Evolutionary conservation across 306 rosid species (phyloP).

Genomic region (Medicago arabica): DNA sequence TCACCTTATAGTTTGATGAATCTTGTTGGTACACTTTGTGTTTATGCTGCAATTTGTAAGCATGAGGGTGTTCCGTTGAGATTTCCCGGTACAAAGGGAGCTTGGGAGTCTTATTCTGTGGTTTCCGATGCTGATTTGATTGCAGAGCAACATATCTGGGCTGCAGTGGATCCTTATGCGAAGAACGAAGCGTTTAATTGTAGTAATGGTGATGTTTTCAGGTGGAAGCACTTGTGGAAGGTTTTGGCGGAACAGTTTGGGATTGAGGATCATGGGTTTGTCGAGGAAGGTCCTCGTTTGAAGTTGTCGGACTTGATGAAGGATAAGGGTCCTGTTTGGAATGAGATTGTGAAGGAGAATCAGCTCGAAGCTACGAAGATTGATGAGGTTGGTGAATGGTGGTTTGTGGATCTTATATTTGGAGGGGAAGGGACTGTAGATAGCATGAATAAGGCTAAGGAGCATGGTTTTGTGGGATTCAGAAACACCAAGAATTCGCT

Average conservation of each 20-base stretch:
- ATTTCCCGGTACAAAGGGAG: slow-evolving; percentile 61
- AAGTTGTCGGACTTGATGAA: slow-evolving; percentile 57
- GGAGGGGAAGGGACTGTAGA: slow-evolving; percentile 19
- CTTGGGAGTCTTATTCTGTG: slow-evolving; percentile 55
- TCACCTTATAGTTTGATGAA: slow-evolving; percentile 81
- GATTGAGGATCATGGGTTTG: slow-evolving; percentile 68
- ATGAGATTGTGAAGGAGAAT: slow-evolving; percentile 68
- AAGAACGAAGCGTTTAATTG: slow-evolving; percentile 67
- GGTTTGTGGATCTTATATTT: slow-evolving; percentile 49
- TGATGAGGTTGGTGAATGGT: slow-evolving; percentile 65
- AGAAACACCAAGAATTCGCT: slow-evolving; percentile 72
- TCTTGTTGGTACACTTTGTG: slow-evolving; percentile 54
- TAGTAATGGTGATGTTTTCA: slow-evolving; percentile 68
- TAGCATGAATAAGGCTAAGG: slow-evolving; percentile 69
- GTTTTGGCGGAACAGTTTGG: slow-evolving; percentile 72
- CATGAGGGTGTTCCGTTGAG: slow-evolving; percentile 61
- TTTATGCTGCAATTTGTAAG: slow-evolving; percentile 75
- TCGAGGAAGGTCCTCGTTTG: slow-evolving; percentile 44
- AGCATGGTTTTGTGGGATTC: slow-evolving; percentile 73
- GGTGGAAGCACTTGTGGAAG: slow-evolving; percentile 75
- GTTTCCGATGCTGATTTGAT: slow-evolving; percentile 76
- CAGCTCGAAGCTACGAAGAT: slow-evolving; percentile 49
- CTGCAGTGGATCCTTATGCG: slow-evolving; percentile 74
- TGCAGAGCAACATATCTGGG: slow-evolving; percentile 87
- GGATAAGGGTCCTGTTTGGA: slow-evolving; percentile 65